Evolutionary conservation across 2,329 filamentous ascomycete species (phyloP), one percentile per base, ranked within the genome.

Genomic region (Monilinia polystroma): DNA sequence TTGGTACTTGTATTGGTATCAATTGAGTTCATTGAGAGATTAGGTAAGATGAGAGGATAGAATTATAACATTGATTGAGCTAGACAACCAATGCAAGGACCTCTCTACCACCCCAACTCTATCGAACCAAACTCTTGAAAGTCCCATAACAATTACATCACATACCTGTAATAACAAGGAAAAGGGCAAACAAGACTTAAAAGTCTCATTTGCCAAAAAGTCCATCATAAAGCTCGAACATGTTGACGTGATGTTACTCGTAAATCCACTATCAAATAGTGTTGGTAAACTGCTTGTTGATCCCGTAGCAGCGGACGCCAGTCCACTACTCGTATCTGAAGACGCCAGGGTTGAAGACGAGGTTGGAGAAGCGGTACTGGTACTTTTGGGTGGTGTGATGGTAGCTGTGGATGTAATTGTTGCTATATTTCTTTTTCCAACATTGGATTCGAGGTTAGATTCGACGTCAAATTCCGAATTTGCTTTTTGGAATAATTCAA

Each of bases 101-200:
- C 43, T 47, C 45, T n/a, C 45, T n/a, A 16, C 18, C 20, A n/a
- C 23, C 20, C 20, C 45, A 43, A 43, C 41, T 16, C 41, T 10
- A 43, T 43, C 12, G 41, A 16, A 43, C 16, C 11, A 43, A 43
- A 43, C 14, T 5, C 1, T 43, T 10, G 10, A 49, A 23, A 38
- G 20, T 12, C 3, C n/a, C 11, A 49, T 49, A 6, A 4, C 38
- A 12, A 49, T 4, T 0, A 23, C 2, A 14, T 38, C 29, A 26
- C 85, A 75, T 80, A 91, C 90, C 81, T 91, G 87, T 12, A 98
- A 81, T 70, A 98, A 85, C 73, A 97, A 82, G 1, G 93, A 97
- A 67, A 97, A 82, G 0, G 94, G 92, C 71, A 93, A 87, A 79
- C 94, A 98, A 63, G 83, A 35, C 63, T 73, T 72, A 67, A 77